Base-by-base conservation (phyloP, 2,329 filamentous ascomycete species). In the Zymoseptoria brevis region DNA sequence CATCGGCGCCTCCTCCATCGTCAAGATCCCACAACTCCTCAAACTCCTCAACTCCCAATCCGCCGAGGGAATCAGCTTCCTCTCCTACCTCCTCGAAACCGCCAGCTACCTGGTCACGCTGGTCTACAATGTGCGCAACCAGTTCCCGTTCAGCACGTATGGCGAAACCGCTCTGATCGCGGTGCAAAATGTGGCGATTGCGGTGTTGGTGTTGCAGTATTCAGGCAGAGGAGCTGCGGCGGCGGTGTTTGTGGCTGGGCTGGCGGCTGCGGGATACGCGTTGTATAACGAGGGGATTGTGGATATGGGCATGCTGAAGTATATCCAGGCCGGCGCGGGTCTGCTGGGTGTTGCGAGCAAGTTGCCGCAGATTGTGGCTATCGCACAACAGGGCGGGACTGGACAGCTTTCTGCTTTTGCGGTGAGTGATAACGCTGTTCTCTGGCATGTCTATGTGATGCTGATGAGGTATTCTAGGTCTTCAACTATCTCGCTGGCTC, bases 401-500 rank as follows among this genome's bases (percentile, higher is more conserved):
- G 94, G 95, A 22, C 94, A 99, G 80, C 81, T 99, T 74, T 96
- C 91, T 72, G 93, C 94, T 55, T 97, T 97, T 75, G 90, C 94
- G 60, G 94, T 96, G 82, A 77, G 88, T 45, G 35, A 45, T 1
- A 45, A 16, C 7, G 35, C 26, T 45, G 13, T 82, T 3, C 55
- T 29, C 2, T 16, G 50, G 50, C 21, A 13, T 19, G 26, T 41
- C 13, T 19, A 35, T 22, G 24, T 41, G 50, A 8, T 29, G 1
- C 41, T 52, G 6, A 22, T 45, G 57, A 58, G 56, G 55, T 16
- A 8, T 16, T 30, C 22, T 69, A 96, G 92, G 91, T 99, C 67
- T 96, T 99, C 83, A 97, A 96, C 81, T 99, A 96, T 77, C 89
- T 99, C 69, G 81, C 87, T 68, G 94, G 95, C 48, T 96, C 91